Percentiles rank a stretch among this genome's conserved stretches.
Evolutionary conservation across 164 flowering plant species (phyloP).

Genomic region (Vitis amurensis): DNA sequence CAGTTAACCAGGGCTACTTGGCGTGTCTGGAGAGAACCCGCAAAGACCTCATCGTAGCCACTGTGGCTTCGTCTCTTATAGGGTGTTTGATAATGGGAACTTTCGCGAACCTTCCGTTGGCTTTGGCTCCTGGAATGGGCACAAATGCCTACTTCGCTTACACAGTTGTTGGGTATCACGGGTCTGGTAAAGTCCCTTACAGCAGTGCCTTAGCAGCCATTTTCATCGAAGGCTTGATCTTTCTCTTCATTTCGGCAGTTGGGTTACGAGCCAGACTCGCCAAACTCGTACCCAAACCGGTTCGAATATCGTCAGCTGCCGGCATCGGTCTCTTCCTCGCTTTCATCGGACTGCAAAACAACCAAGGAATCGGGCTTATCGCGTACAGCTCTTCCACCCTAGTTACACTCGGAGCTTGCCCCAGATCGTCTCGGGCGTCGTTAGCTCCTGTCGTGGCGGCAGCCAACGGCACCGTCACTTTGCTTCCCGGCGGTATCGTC

Average conservation of each 20-base stretch:
- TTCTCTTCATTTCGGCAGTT: slow-evolving; percentile 63
- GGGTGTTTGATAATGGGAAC: slow-evolving; percentile 75
- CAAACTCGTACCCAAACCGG: slow-evolving; percentile 78
- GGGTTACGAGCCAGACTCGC: slow-evolving; percentile 79
- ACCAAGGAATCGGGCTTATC: slow-evolving; percentile 78
- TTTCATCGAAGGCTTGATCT: slow-evolving; percentile 77
- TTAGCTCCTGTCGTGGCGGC: slow-evolving; percentile 64
- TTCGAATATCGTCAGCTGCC: slow-evolving; percentile 76
- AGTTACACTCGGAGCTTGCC: slow-evolving; percentile 81
- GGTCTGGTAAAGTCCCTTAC: slow-evolving; percentile 70
- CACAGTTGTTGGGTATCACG: slow-evolving; percentile 93
- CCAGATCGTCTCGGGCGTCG: slow-evolving; percentile 46
- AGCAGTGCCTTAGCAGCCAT: slow-evolving; percentile 66
- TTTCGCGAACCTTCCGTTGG: slow-evolving; percentile 81
- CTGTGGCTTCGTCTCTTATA: slow-evolving; percentile 55
- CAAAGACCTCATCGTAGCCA: slow-evolving; percentile 67
- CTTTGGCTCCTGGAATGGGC: slow-evolving; percentile 93
- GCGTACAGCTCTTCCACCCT: slow-evolving; percentile 74
- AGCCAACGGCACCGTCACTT: slow-evolving; percentile 57
- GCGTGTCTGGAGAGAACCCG: slow-evolving; percentile 45
- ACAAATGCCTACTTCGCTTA: slow-evolving; percentile 90
- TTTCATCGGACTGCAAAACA: slow-evolving; percentile 80
- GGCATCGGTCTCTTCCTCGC: slow-evolving; percentile 93
- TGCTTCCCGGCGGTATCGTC: slow-evolving; percentile 60
- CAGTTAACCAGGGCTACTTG: slow-evolving; percentile 62